Evolutionary conservation across 148 eudicot genomes (phyloP), one percentile per base, ranked within the genome.

Genomic region (Rhododendron williamsianum): DNA sequence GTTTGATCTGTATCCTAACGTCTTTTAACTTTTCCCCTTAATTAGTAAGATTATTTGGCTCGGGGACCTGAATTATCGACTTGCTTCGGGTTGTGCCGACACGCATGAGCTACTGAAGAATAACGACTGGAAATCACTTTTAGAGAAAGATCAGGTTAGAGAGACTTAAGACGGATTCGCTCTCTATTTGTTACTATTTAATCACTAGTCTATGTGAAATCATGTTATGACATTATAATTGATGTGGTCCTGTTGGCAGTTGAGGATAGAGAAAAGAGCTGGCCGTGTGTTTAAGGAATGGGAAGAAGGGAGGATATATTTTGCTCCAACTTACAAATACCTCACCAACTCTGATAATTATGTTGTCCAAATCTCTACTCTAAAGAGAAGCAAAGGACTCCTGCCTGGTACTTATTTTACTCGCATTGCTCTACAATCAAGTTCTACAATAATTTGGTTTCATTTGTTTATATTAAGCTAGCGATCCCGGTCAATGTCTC

Each of bases 321-420:
- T 93, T 81, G 93, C 94, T 33, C 96, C 96, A 25, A 93, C 96
- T 0, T 93, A 93, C 85, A 93, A 93, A 84, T 93, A 91, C 80
- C 65, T 90, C 41, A 16, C 83, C 3, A 90, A 92, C 79, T 92
- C 96, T 5, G 96, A 93, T 58, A 36, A 84, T 25, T 94, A 92
- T 18, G 91, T 90, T 5, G 91, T 45, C 46, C 91, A 91, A 81
- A 84, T 86, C 25, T 80, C 87, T 6, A 81, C 87, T 77, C 93
- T 9, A 92, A 91, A 82, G 91, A 90, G 77, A 93, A 92, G 84
- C 87, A 83, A 18, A 88, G 96, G 35, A 94, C 92, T 63, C 96
- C 96, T 69, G 96, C 96, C 45, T 94, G 96, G 96, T 93, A 89
- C 81, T 49, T 9, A 18, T 5, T n/a, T n/a, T 63, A 5, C 6